Evolutionary conservation across 139 green algal species (phyloP).

Genomic region (Eudorina sp.): DNA sequence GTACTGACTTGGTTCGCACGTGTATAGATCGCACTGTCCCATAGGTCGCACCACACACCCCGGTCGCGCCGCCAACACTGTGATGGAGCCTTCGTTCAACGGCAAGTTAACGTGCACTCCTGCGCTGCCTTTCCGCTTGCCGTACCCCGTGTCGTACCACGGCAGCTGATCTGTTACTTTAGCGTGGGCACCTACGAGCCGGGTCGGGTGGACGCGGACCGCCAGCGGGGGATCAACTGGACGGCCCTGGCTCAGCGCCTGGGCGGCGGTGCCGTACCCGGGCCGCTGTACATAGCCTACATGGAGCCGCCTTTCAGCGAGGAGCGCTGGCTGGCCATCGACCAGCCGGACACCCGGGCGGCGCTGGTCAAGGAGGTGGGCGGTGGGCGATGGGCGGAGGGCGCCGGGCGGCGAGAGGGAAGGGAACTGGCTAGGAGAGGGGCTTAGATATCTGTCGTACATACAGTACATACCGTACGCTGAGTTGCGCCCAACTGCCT

Average conservation of each 20-base stretch:
- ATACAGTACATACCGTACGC: too few species aligned
- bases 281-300: slow-evolving; percentile 16
- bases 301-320: slow-evolving; percentile 21
- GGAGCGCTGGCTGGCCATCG: slow-evolving; percentile 29
- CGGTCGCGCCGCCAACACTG: not conserved
- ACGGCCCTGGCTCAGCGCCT: not conserved
- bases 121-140: not conserved
- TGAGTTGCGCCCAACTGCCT: too few species aligned
- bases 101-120: too few species aligned
- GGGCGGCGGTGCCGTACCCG: not conserved
- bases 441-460: too few species aligned
- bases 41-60: not conserved
- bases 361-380: not conserved
- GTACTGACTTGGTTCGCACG: not conserved
- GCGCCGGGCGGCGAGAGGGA: too few species aligned
- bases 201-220: not conserved
- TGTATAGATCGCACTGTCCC: not conserved
- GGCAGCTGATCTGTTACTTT: slow-evolving; percentile 49
- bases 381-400: too few species aligned
- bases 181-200: slow-evolving; percentile 30
- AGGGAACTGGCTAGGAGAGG: too few species aligned
- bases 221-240: not conserved
- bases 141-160: not conserved
- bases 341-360: not conserved
- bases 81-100: not conserved